Evolutionary conservation across 2,329 filamentous ascomycete species (phyloP).

Genomic region (Phyllosticta citrichinensis): DNA sequence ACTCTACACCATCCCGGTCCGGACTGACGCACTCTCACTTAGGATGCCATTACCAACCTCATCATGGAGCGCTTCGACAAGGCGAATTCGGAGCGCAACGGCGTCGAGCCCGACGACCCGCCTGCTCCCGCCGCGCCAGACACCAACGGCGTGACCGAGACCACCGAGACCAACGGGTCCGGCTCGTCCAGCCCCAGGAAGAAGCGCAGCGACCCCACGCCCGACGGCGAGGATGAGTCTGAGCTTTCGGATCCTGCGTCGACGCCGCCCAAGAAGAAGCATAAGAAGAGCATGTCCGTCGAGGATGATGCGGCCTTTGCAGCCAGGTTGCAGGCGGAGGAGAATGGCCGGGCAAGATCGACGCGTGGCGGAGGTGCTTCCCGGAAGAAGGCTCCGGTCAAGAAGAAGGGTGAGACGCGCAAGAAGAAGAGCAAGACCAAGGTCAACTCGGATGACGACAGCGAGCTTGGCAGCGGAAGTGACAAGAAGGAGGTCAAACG

Average conservation of each 20-base stretch:
- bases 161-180: conserved; percentile 18
- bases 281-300: conserved; percentile 59
- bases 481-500: conserved; percentile 59
- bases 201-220: conserved; percentile 33
- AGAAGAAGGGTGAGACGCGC: conserved; percentile 52
- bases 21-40: not conserved
- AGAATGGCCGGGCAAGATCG: conserved; percentile 65
- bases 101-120: conserved; percentile 19
- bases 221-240: conserved; percentile 22
- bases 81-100: conserved; percentile 26
- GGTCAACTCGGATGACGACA: conserved; percentile 69
- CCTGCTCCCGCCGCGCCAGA: conserved; percentile 26
- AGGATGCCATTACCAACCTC: conserved; percentile 37
- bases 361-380: conserved; percentile 60
- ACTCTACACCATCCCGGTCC: not conserved
- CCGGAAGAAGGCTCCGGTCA: conserved; percentile 45
- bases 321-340: conserved; percentile 81
- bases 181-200: conserved; percentile 13
- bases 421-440: conserved; percentile 68
- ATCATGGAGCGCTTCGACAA: conserved; percentile 43
- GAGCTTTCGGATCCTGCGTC: conserved; percentile 32
- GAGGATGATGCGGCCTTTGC: conserved; percentile 83
- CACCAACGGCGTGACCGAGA: conserved; percentile 13
- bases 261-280: conserved; percentile 37
- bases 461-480: conserved; percentile 49